Conservation (phyloP, 1,284 basidiomycete species). For the Wallemia hederae region DNA sequence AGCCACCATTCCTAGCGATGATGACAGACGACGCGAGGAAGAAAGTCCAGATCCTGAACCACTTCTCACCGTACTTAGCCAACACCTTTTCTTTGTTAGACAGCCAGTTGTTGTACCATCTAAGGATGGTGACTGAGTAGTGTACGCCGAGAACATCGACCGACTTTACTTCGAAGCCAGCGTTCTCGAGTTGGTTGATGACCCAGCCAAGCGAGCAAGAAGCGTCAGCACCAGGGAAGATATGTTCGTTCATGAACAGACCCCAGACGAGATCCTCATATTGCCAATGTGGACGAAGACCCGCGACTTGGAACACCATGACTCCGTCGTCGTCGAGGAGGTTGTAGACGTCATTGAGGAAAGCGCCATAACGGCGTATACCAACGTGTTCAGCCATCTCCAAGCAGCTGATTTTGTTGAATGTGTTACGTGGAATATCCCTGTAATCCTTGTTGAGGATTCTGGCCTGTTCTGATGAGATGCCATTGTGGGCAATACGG, state of each 20-base stretch:
- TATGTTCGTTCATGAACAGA: constrained; percentile 13
- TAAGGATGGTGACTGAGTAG: constrained; percentile 76
- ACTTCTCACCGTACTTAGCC: constrained; percentile 64
- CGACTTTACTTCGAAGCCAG: constrained; percentile 89
- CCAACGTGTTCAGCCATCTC: constrained; percentile 99
- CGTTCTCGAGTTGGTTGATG: constrained; percentile 44
- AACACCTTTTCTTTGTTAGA: constrained; percentile 62
- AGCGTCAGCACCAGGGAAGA: constrained; percentile 95
- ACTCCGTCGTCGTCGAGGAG: constrained; percentile 80
- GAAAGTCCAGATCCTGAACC: constrained; percentile 72
- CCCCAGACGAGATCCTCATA: constrained; percentile 90
- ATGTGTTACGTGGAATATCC: constrained; percentile 58
- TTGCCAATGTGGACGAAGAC: constrained; percentile 78
- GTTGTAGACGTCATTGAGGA: constrained; percentile 73
- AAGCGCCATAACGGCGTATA: constrained; percentile 65
- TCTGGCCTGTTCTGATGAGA: constrained; percentile 42
- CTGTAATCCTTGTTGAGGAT: constrained; percentile 87
- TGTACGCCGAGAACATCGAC: constrained; percentile 79
- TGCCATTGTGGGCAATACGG: constrained; percentile 54
- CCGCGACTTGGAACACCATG: constrained; percentile 87
- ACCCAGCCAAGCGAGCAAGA: constrained; percentile 90
- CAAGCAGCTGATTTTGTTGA: constrained; percentile 79
- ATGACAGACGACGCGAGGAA: constrained; percentile 19
- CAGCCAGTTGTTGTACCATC: constrained; percentile 91
- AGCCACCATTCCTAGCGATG: constrained; percentile 34